Percentiles rank a stretch among this genome's conserved stretches.
Conservation (phyloP, 495 filamentous ascomycete species). For the Apodospora peruviana region DNA sequence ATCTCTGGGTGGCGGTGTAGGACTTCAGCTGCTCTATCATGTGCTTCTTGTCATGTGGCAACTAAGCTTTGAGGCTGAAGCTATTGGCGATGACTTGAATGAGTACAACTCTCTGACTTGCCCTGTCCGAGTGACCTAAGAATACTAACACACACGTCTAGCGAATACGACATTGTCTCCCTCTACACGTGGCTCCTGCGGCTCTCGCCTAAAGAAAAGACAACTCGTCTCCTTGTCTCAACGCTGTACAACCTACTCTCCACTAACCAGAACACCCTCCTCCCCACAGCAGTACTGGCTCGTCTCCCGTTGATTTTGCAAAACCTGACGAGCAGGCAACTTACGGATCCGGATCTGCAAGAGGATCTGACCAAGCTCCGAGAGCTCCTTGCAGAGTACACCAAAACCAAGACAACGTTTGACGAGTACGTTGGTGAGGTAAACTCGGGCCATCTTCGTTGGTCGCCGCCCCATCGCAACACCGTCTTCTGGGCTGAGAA, state of each 20-base stretch:
- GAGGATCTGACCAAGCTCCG: slow-evolving; percentile 75
- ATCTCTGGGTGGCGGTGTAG: slow-evolving; percentile 72
- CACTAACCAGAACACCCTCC: slow-evolving; percentile 69
- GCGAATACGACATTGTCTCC: slow-evolving; percentile 86
- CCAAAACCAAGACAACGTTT: slow-evolving; percentile 93
- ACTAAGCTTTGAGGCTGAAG: slow-evolving; percentile 80
- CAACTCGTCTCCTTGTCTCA: slow-evolving; percentile 82
- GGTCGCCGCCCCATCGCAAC: slow-evolving; percentile 92
- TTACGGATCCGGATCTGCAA: slow-evolving; percentile 82
- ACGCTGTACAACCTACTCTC: slow-evolving; percentile 80
- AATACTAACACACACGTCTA: slow-evolving; percentile 22
- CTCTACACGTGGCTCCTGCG: slow-evolving; percentile 86
- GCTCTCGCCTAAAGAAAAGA: slow-evolving; percentile 95
- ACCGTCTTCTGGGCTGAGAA: slow-evolving; percentile 92
- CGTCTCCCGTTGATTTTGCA: slow-evolving; percentile 75
- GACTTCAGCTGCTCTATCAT: slow-evolving; percentile 90
- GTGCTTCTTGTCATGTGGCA: slow-evolving; percentile 92
- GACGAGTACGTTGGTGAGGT: slow-evolving; percentile 93
- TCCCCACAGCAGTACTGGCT: slow-evolving; percentile 75
- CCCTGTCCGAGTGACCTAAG: not conserved
- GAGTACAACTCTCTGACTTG: slow-evolving; percentile 49
- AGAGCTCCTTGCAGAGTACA: slow-evolving; percentile 85
- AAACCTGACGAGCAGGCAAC: slow-evolving; percentile 75
- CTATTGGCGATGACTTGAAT: slow-evolving; percentile 81
- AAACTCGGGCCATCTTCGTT: slow-evolving; percentile 81